phyloP scores from a whole-genome alignment of 495 filamentous ascomycete species.

The Neurospora sp. region DNA sequence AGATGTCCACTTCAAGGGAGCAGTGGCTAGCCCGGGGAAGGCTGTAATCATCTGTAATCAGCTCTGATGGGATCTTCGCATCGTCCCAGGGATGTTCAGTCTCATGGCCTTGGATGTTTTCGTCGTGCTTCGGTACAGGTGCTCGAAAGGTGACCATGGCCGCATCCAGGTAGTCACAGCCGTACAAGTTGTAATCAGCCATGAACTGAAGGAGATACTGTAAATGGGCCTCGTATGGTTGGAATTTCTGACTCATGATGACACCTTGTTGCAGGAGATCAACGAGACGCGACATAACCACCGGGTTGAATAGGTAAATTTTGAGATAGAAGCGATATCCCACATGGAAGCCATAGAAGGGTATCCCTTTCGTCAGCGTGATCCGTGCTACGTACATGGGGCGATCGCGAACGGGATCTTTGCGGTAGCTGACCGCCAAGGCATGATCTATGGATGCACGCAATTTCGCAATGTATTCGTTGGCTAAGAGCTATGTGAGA shows the following conservation, averaged over 20 bases:
- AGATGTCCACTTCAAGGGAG: conserved; percentile 78
- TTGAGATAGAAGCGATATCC: conserved; percentile 89
- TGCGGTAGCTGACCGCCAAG: conserved; percentile 67
- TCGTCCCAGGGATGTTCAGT: conserved; percentile 70
- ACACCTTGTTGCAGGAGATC: conserved; percentile 80
- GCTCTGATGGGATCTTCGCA: conserved; percentile 34
- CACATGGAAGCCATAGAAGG: conserved; percentile 91
- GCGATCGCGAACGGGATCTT: conserved; percentile 58
- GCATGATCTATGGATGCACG: conserved; percentile 80
- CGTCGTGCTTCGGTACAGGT: conserved; percentile 57
- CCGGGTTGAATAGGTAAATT: conserved; percentile 82
- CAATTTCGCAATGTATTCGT: conserved; percentile 60
- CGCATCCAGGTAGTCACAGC: conserved; percentile 68
- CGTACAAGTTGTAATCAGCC: conserved; percentile 94
- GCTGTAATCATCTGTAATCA: conserved; percentile 49
- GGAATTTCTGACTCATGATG: conserved; percentile 70
- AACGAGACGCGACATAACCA: conserved; percentile 68
- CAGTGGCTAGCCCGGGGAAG: conserved; percentile 79
- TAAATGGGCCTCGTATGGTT: conserved; percentile 89
- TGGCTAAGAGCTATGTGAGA: conserved; percentile 6
- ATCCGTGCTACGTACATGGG: conserved; percentile 77
- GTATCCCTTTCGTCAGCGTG: conserved; percentile 82
- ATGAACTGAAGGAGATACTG: conserved; percentile 93
- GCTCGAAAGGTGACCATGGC: conserved; percentile 56
- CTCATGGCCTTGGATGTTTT: conserved; percentile 35